phyloP scores from a whole-genome alignment of 1,284 basidiomycete species.

The Fomitiporia mediterranea region DNA sequence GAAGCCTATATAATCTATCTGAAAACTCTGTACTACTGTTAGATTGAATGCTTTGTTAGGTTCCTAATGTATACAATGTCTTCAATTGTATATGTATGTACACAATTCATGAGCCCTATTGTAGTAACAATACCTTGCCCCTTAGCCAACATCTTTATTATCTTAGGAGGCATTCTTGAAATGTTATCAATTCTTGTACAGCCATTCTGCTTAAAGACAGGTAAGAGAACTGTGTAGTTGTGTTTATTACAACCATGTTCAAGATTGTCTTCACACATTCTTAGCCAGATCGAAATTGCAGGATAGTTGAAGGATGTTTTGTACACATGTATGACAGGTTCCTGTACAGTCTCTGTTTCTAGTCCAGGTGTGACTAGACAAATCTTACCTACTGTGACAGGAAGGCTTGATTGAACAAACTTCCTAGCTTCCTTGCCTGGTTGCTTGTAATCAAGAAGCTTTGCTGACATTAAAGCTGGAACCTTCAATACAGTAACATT shows the following conservation, averaged over 20 bases:
- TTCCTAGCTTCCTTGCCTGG: neutral
- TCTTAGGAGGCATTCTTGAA: neutral
- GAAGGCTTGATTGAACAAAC: neutral
- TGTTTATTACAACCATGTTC: neutral
- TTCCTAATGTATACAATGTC: neutral
- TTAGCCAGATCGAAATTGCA: neutral
- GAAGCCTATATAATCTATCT: too few relatives aligned
- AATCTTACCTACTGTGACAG: neutral
- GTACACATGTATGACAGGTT: too few relatives aligned
- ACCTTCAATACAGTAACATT: neutral
- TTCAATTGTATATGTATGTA: neutral
- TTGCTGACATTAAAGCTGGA: neutral
- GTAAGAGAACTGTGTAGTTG: neutral
- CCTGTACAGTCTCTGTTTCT: too few relatives aligned
- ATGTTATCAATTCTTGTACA: neutral
- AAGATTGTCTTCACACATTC: neutral
- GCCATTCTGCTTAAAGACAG: neutral
- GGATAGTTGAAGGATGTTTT: neutral
- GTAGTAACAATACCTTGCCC: neutral
- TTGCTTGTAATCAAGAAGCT: neutral
- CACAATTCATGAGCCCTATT: neutral
- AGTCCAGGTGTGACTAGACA: neutral
- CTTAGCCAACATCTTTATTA: neutral
- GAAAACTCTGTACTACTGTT: too few relatives aligned
- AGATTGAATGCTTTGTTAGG: too few relatives aligned